Base-by-base conservation (phyloP, 1,139 yeast species). In the Lodderomyces oxycetoniae region DNA sequence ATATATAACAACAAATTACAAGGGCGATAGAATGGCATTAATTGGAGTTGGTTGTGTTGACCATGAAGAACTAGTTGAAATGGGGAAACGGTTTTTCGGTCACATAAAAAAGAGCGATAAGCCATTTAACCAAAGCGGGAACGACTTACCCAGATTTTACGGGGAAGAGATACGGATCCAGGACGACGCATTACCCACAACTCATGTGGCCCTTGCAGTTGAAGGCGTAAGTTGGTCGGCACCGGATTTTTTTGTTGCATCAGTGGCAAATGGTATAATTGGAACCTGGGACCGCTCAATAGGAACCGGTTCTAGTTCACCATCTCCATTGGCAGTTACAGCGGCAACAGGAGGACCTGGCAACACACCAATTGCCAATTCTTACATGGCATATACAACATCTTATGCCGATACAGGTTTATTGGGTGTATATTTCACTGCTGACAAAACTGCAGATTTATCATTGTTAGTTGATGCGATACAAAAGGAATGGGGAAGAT, bases 201-300 rank as follows among this genome's bases (percentile, higher is more conserved):
- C 96, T 2, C 94, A 91, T 61, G 78, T 88, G 38, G 98, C 96
- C 5, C 63, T 91, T 42, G 94, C 96, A 9, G 82, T 91, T n/a
- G 98, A 91, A 63, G 97, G 99, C 49, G 96, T 89, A 17, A 82
- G 95, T 31, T 91, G 99, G 99, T 82, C 86, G 22, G 87, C 94
- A 4, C 89, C 94, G 6, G 97, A 91, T 57, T 91, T 89, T 62
- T 89, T 88, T 66, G 84, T 94, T 19, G 96, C 96, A 2, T 72
- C 94, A 15, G 95, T 91, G 1, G 94, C 96, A 4, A 96, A 91
- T 63, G 96, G 97, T 11, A 84, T 91, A 42, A 82, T 91, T 32
- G 98, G 98, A 28, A 86, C 89, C 52, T 91, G 97, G 97, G 98
- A 91, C 59, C 79, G 98, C 53, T 81, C 96, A 7, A 65, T 83